Evolutionary conservation across 2,329 filamentous ascomycete genomes (phyloP), one percentile per base, ranked within the genome.

Genomic region (Xylaria sp.): DNA sequence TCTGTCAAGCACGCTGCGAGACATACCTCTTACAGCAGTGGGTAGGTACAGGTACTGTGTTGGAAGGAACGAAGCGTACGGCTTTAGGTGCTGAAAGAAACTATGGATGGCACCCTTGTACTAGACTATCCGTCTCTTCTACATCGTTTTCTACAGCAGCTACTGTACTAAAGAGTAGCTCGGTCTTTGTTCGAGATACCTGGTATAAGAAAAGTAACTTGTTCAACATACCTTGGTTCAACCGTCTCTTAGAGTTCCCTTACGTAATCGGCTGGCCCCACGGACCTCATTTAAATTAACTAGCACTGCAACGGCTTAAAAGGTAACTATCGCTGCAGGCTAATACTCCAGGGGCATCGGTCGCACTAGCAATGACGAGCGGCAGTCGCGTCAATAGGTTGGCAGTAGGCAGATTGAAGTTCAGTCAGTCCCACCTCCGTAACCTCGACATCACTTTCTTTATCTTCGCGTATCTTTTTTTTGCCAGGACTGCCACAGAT

Each of bases 331-430:
- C 2, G 9, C 15, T 30, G 25, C 46, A 18, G 23, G 43, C 43
- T 50, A 6, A 25, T 25, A 50, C 30, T 15, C 25, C 50, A 53
- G 2, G 13, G 10, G 46, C 46, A 30, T 13, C 15, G 36, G 50
- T 63, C 46, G 52, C 52, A 48, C 53, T 41, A 13, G 61, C 43
- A 63, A 57, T 63, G 60, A 63, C 60, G 60, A 63, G 59, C 45
- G 41, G 53, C 43, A 58, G 61, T 64, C 64, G 64, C 64, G 64
- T 62, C 52, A 63, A 63, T 56, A n/a, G n/a, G n/a, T n/a, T n/a
- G n/a, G n/a, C n/a, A n/a, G 20, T 39, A 41, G 32, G 32, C 53
- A 41, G 39, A 32, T 56, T 15, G 60, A 56, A n/a, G 48, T 9
- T 53, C 32, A 23, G n/a, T 53, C 32, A 23, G n/a, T 23, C n/a